Base-by-base conservation (phyloP, 257 asterid species). In the Paulownia fortunei region DNA sequence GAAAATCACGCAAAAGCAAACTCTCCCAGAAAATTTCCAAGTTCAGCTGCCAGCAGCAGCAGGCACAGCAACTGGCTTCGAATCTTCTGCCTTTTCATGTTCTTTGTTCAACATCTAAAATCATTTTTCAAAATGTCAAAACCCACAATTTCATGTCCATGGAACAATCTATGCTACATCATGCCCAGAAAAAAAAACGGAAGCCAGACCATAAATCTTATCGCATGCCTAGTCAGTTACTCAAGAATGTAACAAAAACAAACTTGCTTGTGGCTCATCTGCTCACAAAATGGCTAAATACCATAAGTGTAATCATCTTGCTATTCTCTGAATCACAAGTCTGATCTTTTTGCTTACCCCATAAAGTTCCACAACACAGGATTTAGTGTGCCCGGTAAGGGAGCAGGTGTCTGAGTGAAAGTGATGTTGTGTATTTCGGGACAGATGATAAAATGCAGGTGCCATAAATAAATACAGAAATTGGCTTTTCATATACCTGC, bases 61-160 rank as follows among this genome's bases (percentile, higher is more conserved):
- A 49, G 94, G 90, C 47, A 87, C 92, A 0, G 89, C 88, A 47
- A 87, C 91, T 5, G 98, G 93, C 88, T 91, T 94, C 0, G 91
- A 88, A 46, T 94, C 98, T 79, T 91, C 98, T 1, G 95, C 91
- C 87, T 92, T 92, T 37, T 94, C 98, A 16, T 94, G 98, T 81
- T 94, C 98, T 80, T 91, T 91, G 92, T 94, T 94, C n/a, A 94
- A 94, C 96, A 92, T 90, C 98, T 94, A 85, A 41, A 77, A 65
- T 63, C 69, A 68, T 76, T 65, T 67, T 27, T 46, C 47, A 56
- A 59, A 49, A 11, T 69, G 46, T 74, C 37, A 75, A 69, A 47
- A 32, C 51, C 12, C 39, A 74, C 36, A 39, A 23, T 41, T 16
- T 0, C 18, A 32, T 52, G 47, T 8, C 47, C 47, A 2, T 41